These are phyloP conservation scores for Mycena capillaripes DNA, from an alignment of 768 basidiomycete species.

Conservation along the genomic window DNA sequence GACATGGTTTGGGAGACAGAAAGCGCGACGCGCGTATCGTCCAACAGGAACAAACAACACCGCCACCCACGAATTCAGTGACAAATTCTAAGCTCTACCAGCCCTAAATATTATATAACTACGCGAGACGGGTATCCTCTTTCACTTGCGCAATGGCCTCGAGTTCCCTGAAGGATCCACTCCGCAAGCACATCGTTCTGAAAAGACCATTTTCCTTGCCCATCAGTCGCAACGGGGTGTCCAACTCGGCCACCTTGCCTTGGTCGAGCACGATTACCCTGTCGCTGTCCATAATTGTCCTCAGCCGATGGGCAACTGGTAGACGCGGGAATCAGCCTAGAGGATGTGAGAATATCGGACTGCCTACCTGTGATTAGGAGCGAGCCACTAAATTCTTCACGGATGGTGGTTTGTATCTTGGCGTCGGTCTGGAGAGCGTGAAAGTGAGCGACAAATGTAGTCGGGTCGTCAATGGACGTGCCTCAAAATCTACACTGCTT, in stretches of 20 bases:
- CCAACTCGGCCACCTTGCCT: slow-evolving; percentile 52
- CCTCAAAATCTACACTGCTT: slow-evolving; percentile 82
- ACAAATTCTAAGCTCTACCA: too few species aligned
- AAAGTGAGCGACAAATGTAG: neutral
- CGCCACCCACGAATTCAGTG: too few species aligned
- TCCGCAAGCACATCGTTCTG: slow-evolving; percentile 64
- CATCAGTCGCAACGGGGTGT: slow-evolving; percentile 66
- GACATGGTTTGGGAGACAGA: slow-evolving; percentile 58
- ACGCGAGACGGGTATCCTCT: neutral
- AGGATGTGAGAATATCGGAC: neutral
- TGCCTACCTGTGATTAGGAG: slow-evolving; percentile 72
- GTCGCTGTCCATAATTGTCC: slow-evolving; percentile 31
- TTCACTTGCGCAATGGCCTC: slow-evolving; percentile 22
- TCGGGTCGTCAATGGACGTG: neutral
- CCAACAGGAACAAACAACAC: neutral
- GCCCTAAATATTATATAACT: neutral
- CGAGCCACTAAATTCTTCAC: slow-evolving; percentile 85
- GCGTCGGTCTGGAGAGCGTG: slow-evolving; percentile 74
- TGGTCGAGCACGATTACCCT: slow-evolving; percentile 20
- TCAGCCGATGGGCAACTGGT: slow-evolving; percentile 31
- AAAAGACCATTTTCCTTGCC: slow-evolving; percentile 61
- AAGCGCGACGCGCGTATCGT: slow-evolving; percentile 25
- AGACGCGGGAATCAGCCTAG: neutral
- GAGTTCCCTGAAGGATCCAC: slow-evolving; percentile 40
- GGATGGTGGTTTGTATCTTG: slow-evolving; percentile 90